Percentiles rank a stretch among this genome's conserved stretches.
These are phyloP conservation scores for Hypoxylon intermedium DNA, from an alignment of 495 filamentous ascomycete genomes.

Conservation along the genomic window DNA sequence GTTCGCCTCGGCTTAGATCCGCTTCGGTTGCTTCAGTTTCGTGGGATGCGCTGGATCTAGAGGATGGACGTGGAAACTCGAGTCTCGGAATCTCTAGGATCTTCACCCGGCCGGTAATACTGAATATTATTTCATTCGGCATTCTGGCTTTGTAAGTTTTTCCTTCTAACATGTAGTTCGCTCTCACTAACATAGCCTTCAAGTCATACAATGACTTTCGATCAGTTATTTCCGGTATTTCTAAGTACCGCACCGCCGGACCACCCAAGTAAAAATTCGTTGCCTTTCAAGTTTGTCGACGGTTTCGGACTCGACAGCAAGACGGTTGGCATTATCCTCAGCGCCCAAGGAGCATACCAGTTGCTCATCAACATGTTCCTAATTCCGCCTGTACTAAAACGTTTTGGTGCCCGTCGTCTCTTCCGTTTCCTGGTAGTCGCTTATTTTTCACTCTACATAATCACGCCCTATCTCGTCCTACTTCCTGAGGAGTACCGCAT, in stretches of 20 bases:
- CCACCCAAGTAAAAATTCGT: conserved; percentile 43
- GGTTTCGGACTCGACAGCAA: conserved; percentile 83
- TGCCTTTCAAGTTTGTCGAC: conserved; percentile 88
- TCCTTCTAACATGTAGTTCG: background rate
- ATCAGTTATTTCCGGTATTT: conserved; percentile 91
- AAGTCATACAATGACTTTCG: conserved; percentile 86
- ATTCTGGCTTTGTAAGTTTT: conserved; percentile 90
- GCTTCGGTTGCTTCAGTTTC: conserved; percentile 41
- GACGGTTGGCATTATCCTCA: conserved; percentile 84
- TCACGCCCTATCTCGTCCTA: conserved; percentile 87
- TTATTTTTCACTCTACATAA: conserved; percentile 89
- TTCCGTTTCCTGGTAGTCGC: conserved; percentile 79
- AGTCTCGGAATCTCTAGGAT: conserved; percentile 45
- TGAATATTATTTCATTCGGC: conserved; percentile 87
- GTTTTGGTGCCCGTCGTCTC: conserved; percentile 76
- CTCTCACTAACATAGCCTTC: conserved; percentile 25
- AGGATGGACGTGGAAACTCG: conserved; percentile 15
- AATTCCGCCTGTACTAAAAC: conserved; percentile 74
- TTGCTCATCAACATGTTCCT: conserved; percentile 83
- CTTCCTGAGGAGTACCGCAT: conserved; percentile 74
- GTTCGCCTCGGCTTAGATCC: conserved; percentile 48
- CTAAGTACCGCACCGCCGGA: conserved; percentile 74
- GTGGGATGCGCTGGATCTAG: conserved; percentile 41
- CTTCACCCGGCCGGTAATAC: conserved; percentile 81
- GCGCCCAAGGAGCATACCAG: conserved; percentile 88